Evolutionary conservation across 2,329 filamentous ascomycete species (phyloP).

Genomic region (Alternaria arborescens): DNA sequence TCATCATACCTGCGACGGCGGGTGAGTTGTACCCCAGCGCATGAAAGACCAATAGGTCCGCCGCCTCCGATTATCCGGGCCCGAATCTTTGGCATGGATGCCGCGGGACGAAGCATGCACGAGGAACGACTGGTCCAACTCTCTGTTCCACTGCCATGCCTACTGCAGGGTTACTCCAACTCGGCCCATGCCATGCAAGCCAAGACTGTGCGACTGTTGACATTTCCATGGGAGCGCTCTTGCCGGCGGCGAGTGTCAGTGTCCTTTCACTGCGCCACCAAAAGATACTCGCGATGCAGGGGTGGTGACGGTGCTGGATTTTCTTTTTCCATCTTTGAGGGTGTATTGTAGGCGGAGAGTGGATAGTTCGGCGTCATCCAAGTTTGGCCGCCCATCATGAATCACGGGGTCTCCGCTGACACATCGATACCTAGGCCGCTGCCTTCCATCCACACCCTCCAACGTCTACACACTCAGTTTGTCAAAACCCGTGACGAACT

Average conservation of each 20-base stretch:
- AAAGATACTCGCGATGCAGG: slow-evolving; percentile 1
- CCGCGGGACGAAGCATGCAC: slow-evolving; percentile 22
- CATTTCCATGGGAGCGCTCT: slow-evolving; percentile 5
- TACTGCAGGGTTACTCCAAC: slow-evolving; percentile 9
- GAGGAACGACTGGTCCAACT: slow-evolving; percentile 20
- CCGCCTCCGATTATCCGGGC: slow-evolving; percentile 10
- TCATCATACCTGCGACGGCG: slow-evolving; percentile 4
- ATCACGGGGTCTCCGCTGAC: neutral
- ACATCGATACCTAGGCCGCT: neutral
- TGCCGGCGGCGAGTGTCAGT: slow-evolving; percentile 2
- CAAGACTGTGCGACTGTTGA: slow-evolving; percentile 5
- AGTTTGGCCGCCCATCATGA: neutral
- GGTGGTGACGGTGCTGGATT: neutral
- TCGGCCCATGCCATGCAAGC: slow-evolving; percentile 5
- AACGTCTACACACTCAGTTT: neutral
- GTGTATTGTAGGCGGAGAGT: neutral
- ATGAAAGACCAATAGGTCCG: slow-evolving; percentile 14
- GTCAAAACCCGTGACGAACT: neutral
- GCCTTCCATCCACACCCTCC: neutral
- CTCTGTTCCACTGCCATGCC: slow-evolving; percentile 14
- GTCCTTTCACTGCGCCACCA: neutral
- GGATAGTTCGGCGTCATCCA: neutral
- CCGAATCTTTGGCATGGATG: slow-evolving; percentile 18
- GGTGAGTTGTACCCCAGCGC: slow-evolving; percentile 20
- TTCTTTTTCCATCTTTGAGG: neutral